Conservation (phyloP, 1,284 basidiomycete species). For the Leccinum griseonigrum region DNA sequence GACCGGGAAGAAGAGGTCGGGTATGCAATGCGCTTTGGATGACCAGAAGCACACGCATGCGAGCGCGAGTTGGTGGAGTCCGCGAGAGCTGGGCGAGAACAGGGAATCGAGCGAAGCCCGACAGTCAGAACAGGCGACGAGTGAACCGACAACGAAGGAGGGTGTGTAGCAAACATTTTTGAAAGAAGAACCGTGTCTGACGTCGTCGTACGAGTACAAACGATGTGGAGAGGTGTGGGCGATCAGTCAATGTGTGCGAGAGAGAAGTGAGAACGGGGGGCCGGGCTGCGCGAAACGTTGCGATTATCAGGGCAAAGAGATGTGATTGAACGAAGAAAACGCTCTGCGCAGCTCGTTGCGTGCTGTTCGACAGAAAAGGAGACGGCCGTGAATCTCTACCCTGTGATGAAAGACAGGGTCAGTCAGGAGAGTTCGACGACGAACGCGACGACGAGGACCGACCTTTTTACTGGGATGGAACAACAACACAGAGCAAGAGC, state of each 20-base stretch:
- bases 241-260: slow-evolving; percentile 13
- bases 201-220: slow-evolving; percentile 11
- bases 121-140: background rate
- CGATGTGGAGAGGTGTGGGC: slow-evolving; percentile 3
- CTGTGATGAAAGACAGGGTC: background rate
- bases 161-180: slow-evolving; percentile 22
- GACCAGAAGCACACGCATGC: slow-evolving; percentile 3
- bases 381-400: slow-evolving; percentile 1
- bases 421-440: background rate
- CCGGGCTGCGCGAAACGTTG: slow-evolving; percentile 18
- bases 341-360: slow-evolving; percentile 29
- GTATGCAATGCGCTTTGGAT: slow-evolving; percentile 15
- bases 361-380: slow-evolving; percentile 7
- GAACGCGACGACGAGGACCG: slow-evolving; percentile 6
- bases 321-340: slow-evolving; percentile 25
- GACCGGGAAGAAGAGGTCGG: slow-evolving; percentile 21
- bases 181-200: slow-evolving; percentile 2
- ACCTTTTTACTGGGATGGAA: slow-evolving; percentile 28
- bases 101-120: background rate
- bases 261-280: slow-evolving; percentile 3
- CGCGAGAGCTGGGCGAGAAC: slow-evolving; percentile 19
- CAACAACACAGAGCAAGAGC: slow-evolving; percentile 18
- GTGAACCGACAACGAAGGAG: slow-evolving; percentile 6
- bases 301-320: slow-evolving; percentile 21
- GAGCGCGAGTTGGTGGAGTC: slow-evolving; percentile 25